Percentiles rank a stretch among this genome's conserved stretches.
These are phyloP conservation scores for Aureobasidium sp. DNA, from an alignment of 2,329 filamentous ascomycete species.

Conservation along the genomic window DNA sequence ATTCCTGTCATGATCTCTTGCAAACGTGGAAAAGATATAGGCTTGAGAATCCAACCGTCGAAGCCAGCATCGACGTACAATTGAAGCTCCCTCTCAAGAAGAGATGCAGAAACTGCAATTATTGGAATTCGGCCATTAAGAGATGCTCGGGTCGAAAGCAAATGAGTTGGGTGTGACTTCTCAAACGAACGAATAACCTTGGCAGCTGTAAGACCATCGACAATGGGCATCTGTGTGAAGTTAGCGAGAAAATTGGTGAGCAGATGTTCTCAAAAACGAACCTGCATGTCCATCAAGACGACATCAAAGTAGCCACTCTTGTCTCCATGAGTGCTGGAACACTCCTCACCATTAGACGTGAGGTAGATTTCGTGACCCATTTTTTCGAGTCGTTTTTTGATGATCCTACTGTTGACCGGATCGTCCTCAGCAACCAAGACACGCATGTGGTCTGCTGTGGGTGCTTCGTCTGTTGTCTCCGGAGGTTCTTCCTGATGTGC, in stretches of 20 bases:
- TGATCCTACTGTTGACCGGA: constrained; percentile 75
- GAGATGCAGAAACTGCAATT: constrained; percentile 78
- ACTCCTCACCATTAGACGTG: constrained; percentile 79
- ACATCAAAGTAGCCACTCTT: constrained; percentile 61
- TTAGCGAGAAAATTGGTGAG: constrained; percentile 17
- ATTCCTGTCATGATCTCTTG: constrained; percentile 64
- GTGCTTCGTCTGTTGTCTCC: constrained; percentile 17
- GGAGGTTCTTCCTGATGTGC: constrained; percentile 16
- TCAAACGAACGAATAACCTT: constrained; percentile 77
- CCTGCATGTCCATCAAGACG: constrained; percentile 89
- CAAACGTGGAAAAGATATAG: constrained; percentile 72
- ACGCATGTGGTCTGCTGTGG: constrained; percentile 41
- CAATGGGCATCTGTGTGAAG: constrained; percentile 71
- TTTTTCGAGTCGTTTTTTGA: constrained; percentile 73
- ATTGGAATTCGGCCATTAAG: constrained; percentile 66
- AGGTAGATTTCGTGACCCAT: constrained; percentile 64
- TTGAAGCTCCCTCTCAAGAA: constrained; percentile 62
- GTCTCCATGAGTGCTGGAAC: constrained; percentile 62
- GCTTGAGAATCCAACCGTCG: constrained; percentile 86
- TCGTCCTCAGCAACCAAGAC: constrained; percentile 84
- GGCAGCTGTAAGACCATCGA: constrained; percentile 73
- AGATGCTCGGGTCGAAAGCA: constrained; percentile 53
- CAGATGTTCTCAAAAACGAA: constrained; percentile 34
- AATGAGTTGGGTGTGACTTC: constrained; percentile 42
- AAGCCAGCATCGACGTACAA: constrained; percentile 73